These are phyloP conservation scores for Aspergillus brasiliensis DNA, from an alignment of 2,329 filamentous ascomycete species.

Conservation along the genomic window DNA sequence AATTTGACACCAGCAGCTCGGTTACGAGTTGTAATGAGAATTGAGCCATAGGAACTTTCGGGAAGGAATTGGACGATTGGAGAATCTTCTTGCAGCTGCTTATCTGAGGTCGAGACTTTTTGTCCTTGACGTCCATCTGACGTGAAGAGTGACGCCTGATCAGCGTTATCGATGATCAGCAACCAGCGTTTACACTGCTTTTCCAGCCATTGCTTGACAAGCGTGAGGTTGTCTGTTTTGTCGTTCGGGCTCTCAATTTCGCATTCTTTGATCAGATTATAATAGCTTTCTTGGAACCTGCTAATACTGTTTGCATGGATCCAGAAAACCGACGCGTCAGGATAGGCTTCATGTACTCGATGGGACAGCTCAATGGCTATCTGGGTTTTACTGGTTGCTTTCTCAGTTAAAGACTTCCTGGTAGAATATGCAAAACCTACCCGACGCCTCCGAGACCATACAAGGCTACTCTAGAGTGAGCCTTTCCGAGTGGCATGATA, in stretches of 20 bases:
- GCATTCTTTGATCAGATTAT: conserved; percentile 8
- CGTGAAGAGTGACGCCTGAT: conserved; percentile 18
- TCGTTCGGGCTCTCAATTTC: conserved; percentile 1
- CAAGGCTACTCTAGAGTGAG: conserved; percentile 9
- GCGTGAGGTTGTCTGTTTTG: conserved; percentile 4
- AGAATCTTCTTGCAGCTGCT: neutral
- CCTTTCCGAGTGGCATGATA: conserved; percentile 6
- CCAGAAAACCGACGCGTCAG: conserved; percentile 15
- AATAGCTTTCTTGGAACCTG: conserved; percentile 15
- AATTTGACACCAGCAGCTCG: conserved; percentile 17
- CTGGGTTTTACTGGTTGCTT: conserved; percentile 14
- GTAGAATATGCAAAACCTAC: neutral
- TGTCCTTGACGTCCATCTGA: neutral
- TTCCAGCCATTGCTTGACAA: conserved; percentile 17
- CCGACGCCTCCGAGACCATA: conserved; percentile 19
- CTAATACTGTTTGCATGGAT: conserved; percentile 14
- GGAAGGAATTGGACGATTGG: conserved; percentile 13
- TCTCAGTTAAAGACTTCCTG: neutral
- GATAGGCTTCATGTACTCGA: neutral
- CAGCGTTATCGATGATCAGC: conserved; percentile 24
- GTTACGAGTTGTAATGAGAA: conserved; percentile 17
- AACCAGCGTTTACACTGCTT: conserved; percentile 15
- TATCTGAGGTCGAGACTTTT: neutral
- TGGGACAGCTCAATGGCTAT: conserved; percentile 17
- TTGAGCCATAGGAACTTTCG: conserved; percentile 1